Base-by-base conservation (phyloP, 179 eudicot genomes). In the Drosera spatulata region DNA sequence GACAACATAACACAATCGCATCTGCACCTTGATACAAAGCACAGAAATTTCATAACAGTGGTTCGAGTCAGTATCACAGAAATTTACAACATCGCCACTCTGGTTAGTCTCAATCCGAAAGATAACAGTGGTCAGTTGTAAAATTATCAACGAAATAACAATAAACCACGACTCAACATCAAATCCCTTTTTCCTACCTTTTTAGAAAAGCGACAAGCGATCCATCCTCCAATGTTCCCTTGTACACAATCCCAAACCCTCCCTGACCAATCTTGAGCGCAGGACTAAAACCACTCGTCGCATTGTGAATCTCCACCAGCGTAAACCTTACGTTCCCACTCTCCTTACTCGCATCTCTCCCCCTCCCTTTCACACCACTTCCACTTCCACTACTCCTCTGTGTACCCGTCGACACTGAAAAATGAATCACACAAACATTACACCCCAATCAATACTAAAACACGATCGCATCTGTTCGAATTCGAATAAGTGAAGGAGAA, bases 241-340 rank as follows among this genome's bases (percentile, higher is more conserved):
- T 67, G 53, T 73, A 77, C 12, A 77, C 81, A 7, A 71, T 68
- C 11, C 75, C 81, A 41, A 77, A 77, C 33, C 81, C 85, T 3
- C 88, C 88, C 58, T 80, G 81, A 12, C 88, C 88, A 39, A 83
- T 74, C 68, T 75, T 80, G 13, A 73, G 72, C 62, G 74, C 71
- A 7, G 88, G 85, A 41, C 81, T 74, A 52, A 83, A 80, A 15
- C 76, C 73, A 13, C 55, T 64, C 8, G 88, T 83, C 39, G 82
- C 88, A 71, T 66, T 80, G 63, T 55, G 49, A 53, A 83, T 76
- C 48, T 76, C 73, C 7, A 60, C 72, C 71, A 83, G 51, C 62
- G 78, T 83, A 55, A 78, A 78, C 39, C 63, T 77, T 2, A 47
- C 40, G 49, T 53, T 66, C 56, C 69, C 69, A 5, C 59, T 62